Evolutionary conservation across 2,329 filamentous ascomycete species (phyloP), one percentile per base, ranked within the genome.

Genomic region (Lecanicillium sp.): DNA sequence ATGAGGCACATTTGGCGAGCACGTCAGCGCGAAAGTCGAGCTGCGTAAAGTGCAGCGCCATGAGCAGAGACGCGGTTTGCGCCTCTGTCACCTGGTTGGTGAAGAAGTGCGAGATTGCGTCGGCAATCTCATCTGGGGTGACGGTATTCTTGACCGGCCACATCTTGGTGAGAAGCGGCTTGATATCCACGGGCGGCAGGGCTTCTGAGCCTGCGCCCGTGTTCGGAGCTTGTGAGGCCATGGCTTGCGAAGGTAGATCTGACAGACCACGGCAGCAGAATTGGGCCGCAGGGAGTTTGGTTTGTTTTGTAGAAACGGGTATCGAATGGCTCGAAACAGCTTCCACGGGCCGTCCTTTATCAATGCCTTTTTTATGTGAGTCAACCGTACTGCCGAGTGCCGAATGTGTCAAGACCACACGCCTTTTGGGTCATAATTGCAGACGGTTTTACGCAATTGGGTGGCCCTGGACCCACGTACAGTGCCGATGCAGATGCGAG

Each of bases 71-170:
- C 39, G 86, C 85, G 1, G 85, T 84, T 60, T 97, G 92, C 8
- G 89, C 84, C 29, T 86, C 81, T n/a, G 86, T 90, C 14, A 97
- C 71, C 48, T 80, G 79, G 64, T 96, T 83, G 42, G 88, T 89
- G 62, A 97, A 97, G 57, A 96, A 94, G 55, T 90, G 73, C 4
- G 87, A 82, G 51, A 97, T 82, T 39, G 90, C 89, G n/a, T 82
- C 73, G 43, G 90, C 87, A 58, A 98, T 92, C 58, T 96, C 87
- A 36, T 77, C 69, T 11, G 89, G 79, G 13, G 79, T 78, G 40
- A 89, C 81, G 13, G 62, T 57, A 53, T 62, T 44, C 63, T 56
- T 48, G 30, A 69, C 54, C 20, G 74, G 81, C 81, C 83, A 87
- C 31, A 90, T 70, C 43, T 83, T 77, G 54, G 79, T 79, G 42